phyloP scores from a whole-genome alignment of 495 filamentous ascomycete genomes.

The Xylaria nigripes region DNA sequence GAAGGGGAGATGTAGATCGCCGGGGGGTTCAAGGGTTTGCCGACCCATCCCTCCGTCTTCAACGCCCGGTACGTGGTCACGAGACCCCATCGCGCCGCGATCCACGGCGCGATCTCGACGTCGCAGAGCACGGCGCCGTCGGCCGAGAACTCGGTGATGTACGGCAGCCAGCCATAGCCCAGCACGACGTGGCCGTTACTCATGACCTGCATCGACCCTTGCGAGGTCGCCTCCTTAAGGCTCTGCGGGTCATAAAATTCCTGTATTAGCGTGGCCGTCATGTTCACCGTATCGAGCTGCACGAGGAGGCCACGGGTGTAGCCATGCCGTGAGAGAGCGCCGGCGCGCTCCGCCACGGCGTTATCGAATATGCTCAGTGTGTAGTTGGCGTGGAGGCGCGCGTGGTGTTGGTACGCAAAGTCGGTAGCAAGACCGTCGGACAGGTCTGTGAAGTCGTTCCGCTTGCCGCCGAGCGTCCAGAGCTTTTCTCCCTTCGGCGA shows the following conservation, averaged over 20 bases:
- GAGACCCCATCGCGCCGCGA: conserved; percentile 10
- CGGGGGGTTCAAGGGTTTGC: conserved; percentile 11
- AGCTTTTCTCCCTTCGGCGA: conserved; percentile 28
- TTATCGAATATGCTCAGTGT: conserved; percentile 33
- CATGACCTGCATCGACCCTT: conserved; percentile 42
- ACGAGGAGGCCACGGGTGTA: conserved; percentile 35
- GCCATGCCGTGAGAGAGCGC: background rate
- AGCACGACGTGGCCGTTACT: conserved; percentile 37
- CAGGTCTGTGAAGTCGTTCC: conserved; percentile 40
- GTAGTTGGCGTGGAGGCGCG: conserved; percentile 33
- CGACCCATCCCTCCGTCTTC: conserved; percentile 20
- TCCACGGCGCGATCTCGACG: conserved; percentile 15
- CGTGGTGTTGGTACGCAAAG: conserved; percentile 50
- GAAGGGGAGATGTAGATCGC: conserved; percentile 15
- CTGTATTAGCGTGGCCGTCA: conserved; percentile 24
- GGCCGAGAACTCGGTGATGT: conserved; percentile 40
- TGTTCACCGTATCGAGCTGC: conserved; percentile 33
- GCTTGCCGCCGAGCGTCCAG: conserved; percentile 35
- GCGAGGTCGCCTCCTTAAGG: conserved; percentile 15
- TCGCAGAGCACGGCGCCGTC: conserved; percentile 16
- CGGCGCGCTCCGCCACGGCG: conserved; percentile 14
- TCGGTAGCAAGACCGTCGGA: conserved; percentile 36
- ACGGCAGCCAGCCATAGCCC: conserved; percentile 42
- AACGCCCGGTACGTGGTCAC: conserved; percentile 17
- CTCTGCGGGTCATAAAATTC: conserved; percentile 11